Percentiles rank a stretch among this genome's conserved stretches.
Evolutionary conservation across 192 early-diverging fungal genomes (phyloP).

Genomic region (Backusella tuberculispora): DNA sequence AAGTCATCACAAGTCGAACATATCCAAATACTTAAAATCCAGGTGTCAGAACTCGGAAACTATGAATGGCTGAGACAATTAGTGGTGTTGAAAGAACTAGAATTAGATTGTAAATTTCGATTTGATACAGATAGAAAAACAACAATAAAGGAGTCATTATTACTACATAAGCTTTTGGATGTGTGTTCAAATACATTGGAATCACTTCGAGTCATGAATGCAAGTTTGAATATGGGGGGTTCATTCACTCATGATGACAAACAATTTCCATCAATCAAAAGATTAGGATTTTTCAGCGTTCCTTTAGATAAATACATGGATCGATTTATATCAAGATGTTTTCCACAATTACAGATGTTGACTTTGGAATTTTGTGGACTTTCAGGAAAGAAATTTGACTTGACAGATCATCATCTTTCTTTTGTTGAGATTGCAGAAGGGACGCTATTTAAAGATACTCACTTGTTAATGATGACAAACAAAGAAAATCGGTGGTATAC

Average conservation of each 20-base stretch:
- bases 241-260: not conserved
- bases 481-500: not conserved
- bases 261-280: not conserved
- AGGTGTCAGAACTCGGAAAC: not conserved
- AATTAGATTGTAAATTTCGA: not conserved
- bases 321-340: not conserved
- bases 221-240: not conserved
- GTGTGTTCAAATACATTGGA: not conserved
- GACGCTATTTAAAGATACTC: not conserved
- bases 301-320: not conserved
- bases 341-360: not conserved
- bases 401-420: not conserved
- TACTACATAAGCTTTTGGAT: not conserved
- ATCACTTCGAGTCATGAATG: not conserved
- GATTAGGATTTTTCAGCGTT: not conserved
- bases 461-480: not conserved
- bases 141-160: not conserved
- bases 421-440: not conserved
- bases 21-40: not conserved
- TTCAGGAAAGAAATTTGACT: not conserved
- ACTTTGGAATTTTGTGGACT: not conserved
- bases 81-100: not conserved
- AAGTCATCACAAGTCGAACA: not conserved
- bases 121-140: not conserved
- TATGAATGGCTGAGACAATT: not conserved